These are phyloP conservation scores for Glycine latifolia DNA, from an alignment of 306 rosid genomes.

Conservation along the genomic window DNA sequence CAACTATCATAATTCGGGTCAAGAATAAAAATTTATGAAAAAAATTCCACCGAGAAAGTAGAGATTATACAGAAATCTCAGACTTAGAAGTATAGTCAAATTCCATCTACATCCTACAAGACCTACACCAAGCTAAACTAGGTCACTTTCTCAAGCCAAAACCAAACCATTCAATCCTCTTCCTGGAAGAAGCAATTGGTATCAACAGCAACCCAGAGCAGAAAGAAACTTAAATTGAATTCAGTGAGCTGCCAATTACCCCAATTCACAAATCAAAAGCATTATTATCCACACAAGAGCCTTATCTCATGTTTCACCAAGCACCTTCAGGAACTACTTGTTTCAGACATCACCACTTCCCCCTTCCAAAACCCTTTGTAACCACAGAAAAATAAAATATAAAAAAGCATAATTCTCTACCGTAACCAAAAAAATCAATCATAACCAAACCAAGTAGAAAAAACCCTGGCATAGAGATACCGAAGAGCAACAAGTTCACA, in stretches of 20 bases:
- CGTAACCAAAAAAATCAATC: slow-evolving; percentile 19
- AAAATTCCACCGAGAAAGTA: slow-evolving; percentile 31
- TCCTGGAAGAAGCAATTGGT: slow-evolving; percentile 13
- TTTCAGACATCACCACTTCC: slow-evolving; percentile 15
- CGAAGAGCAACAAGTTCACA: slow-evolving; percentile 25
- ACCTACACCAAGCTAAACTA: slow-evolving; percentile 38
- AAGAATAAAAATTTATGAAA: slow-evolving; percentile 28
- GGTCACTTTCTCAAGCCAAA: slow-evolving; percentile 35
- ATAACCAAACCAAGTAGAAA: not conserved
- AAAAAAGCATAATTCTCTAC: not conserved
- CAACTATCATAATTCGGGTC: not conserved
- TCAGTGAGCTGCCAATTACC: slow-evolving; percentile 10
- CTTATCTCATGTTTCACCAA: not conserved
- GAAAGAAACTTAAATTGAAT: slow-evolving; percentile 15
- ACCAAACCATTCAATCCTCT: slow-evolving; percentile 37
- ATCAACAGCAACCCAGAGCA: slow-evolving; percentile 5
- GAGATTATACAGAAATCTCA: slow-evolving; percentile 24
- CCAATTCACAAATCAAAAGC: slow-evolving; percentile 21
- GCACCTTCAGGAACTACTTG: not conserved
- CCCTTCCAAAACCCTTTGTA: slow-evolving; percentile 12
- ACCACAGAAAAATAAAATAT: not conserved
- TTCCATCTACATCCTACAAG: not conserved
- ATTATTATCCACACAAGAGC: not conserved
- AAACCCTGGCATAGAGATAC: not conserved
- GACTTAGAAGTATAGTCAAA: slow-evolving; percentile 3